phyloP scores from a whole-genome alignment of 441 rosid species.

The Erysimum cheiri region DNA sequence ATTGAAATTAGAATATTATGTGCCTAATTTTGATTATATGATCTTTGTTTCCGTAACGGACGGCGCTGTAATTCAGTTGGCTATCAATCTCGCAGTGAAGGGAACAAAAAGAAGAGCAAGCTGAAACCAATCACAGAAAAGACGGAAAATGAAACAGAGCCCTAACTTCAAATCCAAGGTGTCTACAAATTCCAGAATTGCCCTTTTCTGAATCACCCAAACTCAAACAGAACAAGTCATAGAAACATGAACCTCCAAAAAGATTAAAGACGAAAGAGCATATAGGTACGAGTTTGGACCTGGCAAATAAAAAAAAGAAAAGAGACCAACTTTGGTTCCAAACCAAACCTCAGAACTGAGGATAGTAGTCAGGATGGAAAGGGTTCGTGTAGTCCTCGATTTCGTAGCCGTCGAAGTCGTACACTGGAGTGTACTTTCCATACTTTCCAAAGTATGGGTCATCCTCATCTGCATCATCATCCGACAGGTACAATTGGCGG shows the following conservation, averaged over 20 bases:
- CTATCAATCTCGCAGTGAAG: not conserved
- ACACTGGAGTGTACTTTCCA: conserved; percentile 20
- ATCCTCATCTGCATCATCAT: conserved; percentile 28
- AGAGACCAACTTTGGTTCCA: conserved; percentile 14
- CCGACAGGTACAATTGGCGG: conserved; percentile 10
- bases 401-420: conserved; percentile 37
- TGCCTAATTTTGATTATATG: not conserved
- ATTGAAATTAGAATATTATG: not conserved
- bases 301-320: not conserved
- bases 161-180: conserved; percentile 14
- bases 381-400: conserved; percentile 37
- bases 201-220: conserved; percentile 3
- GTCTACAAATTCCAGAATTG: conserved; percentile 18
- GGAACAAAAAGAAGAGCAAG: not conserved
- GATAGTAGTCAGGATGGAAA: conserved; percentile 36
- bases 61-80: not conserved
- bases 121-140: not conserved
- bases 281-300: conserved; percentile 24
- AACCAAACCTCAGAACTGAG: conserved; percentile 17
- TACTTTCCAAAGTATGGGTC: conserved; percentile 31
- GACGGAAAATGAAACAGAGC: not conserved
- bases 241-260: conserved; percentile 21
- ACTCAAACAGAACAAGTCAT: conserved; percentile 2
- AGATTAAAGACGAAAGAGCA: not conserved
- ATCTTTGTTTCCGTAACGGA: not conserved